Evolutionary conservation across 139 green algal species (phyloP), one percentile per base, ranked within the genome.

Genomic region (Chlamydomonas sp.): DNA sequence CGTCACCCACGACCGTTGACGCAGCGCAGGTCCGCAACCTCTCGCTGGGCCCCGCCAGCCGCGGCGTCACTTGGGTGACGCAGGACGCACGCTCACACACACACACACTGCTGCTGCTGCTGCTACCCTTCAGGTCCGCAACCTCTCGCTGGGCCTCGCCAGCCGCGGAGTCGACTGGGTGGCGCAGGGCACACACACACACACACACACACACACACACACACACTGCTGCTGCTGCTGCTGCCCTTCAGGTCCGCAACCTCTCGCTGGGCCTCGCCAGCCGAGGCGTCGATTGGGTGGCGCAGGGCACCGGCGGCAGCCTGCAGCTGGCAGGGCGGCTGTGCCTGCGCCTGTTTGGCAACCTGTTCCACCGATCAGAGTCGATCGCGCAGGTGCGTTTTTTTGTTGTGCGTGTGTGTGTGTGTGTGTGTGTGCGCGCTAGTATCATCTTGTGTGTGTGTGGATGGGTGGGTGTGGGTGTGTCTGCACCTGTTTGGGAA

Each of bases 181-280:
- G n/a, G n/a, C n/a, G n/a, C n/a, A n/a, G n/a, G n/a, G n/a, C n/a
- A n/a, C n/a, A n/a, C n/a, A n/a, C n/a, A n/a, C n/a, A n/a, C n/a
- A n/a, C n/a, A n/a, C n/a, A n/a, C n/a, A n/a, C n/a, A n/a, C n/a
- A n/a, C n/a, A n/a, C n/a, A n/a, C n/a, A n/a, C n/a, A n/a, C n/a
- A n/a, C n/a, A n/a, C n/a, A n/a, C n/a, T n/a, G n/a, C n/a, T n/a
- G n/a, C n/a, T n/a, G n/a, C n/a, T n/a, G n/a, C n/a, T 22, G 22
- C 47, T 57, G 47, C 22, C 22, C 54, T 20, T 30, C 58, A 93
- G 79, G 67, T 86, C 2, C 67, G 83, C 48, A 95, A 92, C 78
- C 78, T 96, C 35, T 81, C 72, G 31, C 81, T 96, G 35, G 90
- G 89, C 28, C 61, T 92, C 47, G 89, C 88, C 16, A 77, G 87